These are phyloP conservation scores for Boletus vinaceobasis DNA, from an alignment of 768 basidiomycete species.

Conservation along the genomic window DNA sequence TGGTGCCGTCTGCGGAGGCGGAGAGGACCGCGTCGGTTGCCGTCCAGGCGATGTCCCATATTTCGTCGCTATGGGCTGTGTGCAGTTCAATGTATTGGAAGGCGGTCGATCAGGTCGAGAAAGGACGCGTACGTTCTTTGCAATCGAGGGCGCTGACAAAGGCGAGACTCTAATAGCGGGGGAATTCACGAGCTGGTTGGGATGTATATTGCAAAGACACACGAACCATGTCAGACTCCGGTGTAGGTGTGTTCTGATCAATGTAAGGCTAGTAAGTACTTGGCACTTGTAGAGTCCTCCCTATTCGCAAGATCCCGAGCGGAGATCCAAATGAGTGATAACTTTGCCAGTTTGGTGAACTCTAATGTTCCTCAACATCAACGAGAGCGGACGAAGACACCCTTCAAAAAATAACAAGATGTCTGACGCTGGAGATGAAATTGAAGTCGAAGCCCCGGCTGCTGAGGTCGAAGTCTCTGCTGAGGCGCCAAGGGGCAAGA, in stretches of 20 bases:
- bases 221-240: slow-evolving; percentile 27
- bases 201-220: slow-evolving; percentile 2
- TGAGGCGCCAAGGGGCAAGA: slow-evolving; percentile 92
- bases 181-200: slow-evolving; percentile 21
- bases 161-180: slow-evolving; percentile 55
- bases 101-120: slow-evolving; percentile 3
- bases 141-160: slow-evolving; percentile 72
- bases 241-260: too few relatives aligned
- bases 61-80: slow-evolving; percentile 72
- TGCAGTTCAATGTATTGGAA: slow-evolving; percentile 1
- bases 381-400: slow-evolving; percentile 97
- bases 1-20: slow-evolving; percentile 72
- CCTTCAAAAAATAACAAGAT: slow-evolving; percentile 46
- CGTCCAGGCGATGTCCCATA: slow-evolving; percentile 80
- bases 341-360: slow-evolving; percentile 38
- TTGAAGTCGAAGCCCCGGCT: slow-evolving; percentile 59
- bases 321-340: slow-evolving; percentile 45
- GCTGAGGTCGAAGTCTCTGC: slow-evolving; percentile 79
- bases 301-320: slow-evolving; percentile 46
- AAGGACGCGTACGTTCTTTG: slow-evolving; percentile 61
- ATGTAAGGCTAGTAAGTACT: background rate
- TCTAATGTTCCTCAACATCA: slow-evolving; percentile 68
- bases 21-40: slow-evolving; percentile 61
- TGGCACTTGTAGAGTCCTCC: background rate
- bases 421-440: slow-evolving; percentile 99